A percentile compares a stretch with the other conserved stretches of the same genome.
Conservation (phyloP, 805 yeast species). For the Candida caryicola region DNA sequence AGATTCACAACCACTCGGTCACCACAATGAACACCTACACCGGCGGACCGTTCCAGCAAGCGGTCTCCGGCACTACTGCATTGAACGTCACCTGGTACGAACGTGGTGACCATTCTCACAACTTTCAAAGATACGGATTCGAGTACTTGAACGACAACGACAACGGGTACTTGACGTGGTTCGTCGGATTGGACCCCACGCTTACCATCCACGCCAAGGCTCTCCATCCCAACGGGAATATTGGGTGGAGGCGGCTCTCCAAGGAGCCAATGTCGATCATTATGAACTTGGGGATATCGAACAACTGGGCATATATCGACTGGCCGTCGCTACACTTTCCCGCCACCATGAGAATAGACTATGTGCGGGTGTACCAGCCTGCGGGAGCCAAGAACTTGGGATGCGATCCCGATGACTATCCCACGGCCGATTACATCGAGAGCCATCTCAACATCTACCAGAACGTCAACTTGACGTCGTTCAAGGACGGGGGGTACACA, state of each 20-base stretch:
- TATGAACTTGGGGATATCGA: constrained; percentile 40
- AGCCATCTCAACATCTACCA: constrained; percentile 66
- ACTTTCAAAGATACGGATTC: constrained; percentile 71
- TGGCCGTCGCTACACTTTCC: constrained; percentile 66
- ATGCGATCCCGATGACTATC: constrained; percentile 85
- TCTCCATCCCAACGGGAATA: constrained; percentile 85
- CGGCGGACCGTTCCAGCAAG: constrained; percentile 95
- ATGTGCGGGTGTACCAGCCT: constrained; percentile 92
- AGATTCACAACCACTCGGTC: constrained; percentile 62
- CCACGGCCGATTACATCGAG: constrained; percentile 81
- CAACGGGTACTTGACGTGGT: constrained; percentile 81
- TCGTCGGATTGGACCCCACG: constrained; percentile 77
- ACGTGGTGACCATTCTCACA: constrained; percentile 47
- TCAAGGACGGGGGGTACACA: constrained; percentile 71
- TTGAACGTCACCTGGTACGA: constrained; percentile 84
- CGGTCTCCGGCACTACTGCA: constrained; percentile 78
- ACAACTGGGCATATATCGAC: constrained; percentile 41
- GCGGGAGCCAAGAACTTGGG: constrained; percentile 54
- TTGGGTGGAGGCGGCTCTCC: constrained; percentile 76
- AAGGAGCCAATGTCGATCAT: constrained; percentile 68
- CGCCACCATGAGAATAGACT: constrained; percentile 69
- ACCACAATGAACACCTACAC: constrained; percentile 83
- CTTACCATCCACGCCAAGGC: constrained; percentile 71
- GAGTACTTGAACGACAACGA: constrained; percentile 71
- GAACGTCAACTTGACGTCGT: constrained; percentile 66